Evolutionary conservation across 345 rosid species (phyloP).

Genomic region (Aquilaria malaccensis): DNA sequence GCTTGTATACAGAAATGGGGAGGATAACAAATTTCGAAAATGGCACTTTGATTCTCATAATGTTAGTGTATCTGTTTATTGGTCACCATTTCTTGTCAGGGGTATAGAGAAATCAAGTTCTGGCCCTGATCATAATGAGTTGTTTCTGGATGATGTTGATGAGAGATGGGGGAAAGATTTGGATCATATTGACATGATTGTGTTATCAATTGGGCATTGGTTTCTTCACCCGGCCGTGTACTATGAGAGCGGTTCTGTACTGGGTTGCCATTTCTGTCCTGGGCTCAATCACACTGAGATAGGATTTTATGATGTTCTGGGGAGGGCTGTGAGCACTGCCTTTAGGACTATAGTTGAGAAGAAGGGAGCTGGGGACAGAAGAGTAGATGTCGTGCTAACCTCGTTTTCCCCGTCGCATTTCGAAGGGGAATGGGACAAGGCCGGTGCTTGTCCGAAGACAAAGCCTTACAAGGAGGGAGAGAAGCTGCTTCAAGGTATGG

Average conservation of each 20-base stretch:
- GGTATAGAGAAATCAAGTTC: constrained; percentile 64
- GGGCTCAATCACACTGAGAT: constrained; percentile 67
- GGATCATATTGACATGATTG: constrained; percentile 41
- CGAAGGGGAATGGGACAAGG: constrained; percentile 94
- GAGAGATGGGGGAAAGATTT: constrained; percentile 78
- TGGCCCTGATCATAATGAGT: constrained; percentile 57
- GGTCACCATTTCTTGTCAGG: constrained; percentile 94
- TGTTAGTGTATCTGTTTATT: constrained; percentile 54
- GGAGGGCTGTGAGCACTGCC: constrained; percentile 65
- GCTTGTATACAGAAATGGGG: constrained; percentile 58
- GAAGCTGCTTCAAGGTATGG: constrained; percentile 67
- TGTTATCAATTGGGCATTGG: constrained; percentile 91
- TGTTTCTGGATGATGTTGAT: constrained; percentile 63
- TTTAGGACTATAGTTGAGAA: constrained; percentile 37
- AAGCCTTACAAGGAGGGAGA: constrained; percentile 59
- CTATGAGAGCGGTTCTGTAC: constrained; percentile 45
- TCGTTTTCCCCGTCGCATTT: constrained; percentile 91
- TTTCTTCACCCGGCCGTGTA: constrained; percentile 87
- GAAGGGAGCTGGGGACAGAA: constrained; percentile 21
- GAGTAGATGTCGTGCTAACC: constrained; percentile 40
- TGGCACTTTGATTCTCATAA: constrained; percentile 69
- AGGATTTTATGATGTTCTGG: constrained; percentile 66
- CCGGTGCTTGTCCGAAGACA: constrained; percentile 79
- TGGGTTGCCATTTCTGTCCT: constrained; percentile 86
- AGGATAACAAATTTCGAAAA: constrained; percentile 67